Conservation (phyloP, 305 asterid genomes). For the Plantago rigida region DNA sequence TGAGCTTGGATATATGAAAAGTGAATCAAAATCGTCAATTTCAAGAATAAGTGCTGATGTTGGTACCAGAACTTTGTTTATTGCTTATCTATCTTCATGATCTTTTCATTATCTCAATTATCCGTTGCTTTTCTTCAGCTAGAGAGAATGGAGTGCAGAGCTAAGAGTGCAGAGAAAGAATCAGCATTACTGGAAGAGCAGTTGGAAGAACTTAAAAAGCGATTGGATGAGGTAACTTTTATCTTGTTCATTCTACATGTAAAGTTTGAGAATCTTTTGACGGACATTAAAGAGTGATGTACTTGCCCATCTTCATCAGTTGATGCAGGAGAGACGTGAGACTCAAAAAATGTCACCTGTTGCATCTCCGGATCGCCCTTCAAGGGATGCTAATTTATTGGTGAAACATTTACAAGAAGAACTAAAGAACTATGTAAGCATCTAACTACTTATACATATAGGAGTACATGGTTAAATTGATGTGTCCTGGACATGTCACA, state of each 20-base stretch:
- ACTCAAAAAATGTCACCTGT: conserved; percentile 47
- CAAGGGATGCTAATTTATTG: conserved; percentile 49
- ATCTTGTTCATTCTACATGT: conserved; percentile 7
- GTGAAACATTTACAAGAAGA: conserved; percentile 89
- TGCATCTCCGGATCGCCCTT: conserved; percentile 46
- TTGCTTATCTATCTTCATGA: conserved; percentile 20
- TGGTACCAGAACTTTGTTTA: conserved; percentile 28
- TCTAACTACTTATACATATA: conserved; percentile 7
- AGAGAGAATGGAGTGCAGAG: conserved; percentile 78
- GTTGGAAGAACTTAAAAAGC: conserved; percentile 52
- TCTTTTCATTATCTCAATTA: conserved; percentile 23
- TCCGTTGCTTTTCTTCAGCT: conserved; percentile 41
- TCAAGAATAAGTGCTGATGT: conserved; percentile 73
- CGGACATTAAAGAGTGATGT: conserved; percentile 20
- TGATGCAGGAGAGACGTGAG: conserved; percentile 63
- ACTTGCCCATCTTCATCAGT: conserved; percentile 38
- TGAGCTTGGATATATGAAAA: conserved; percentile 71
- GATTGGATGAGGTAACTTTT: conserved; percentile 52
- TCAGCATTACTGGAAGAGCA: conserved; percentile 54
- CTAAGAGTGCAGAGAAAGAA: conserved; percentile 75
- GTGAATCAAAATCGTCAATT: conserved; percentile 70
- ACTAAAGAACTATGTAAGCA: conserved; percentile 74
- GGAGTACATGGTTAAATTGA: no score
- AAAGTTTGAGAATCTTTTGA: conserved; percentile 5
- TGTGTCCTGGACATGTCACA: conserved; percentile 4